Evolutionary conservation across 441 rosid species (phyloP).

Genomic region (Corymbia citriodora): DNA sequence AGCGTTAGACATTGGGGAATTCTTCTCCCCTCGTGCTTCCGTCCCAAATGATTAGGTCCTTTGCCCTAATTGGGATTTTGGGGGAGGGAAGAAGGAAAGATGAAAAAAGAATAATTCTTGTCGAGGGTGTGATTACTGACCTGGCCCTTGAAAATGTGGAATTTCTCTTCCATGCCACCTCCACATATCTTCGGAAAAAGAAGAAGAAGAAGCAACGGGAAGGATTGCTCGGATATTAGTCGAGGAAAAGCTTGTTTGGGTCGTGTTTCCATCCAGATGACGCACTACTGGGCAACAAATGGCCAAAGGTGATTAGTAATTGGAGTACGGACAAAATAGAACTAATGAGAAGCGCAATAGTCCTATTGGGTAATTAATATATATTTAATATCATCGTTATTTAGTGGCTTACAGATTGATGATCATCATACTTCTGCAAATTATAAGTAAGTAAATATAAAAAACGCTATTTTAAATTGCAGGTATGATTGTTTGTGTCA

Average conservation of each 20-base stretch:
- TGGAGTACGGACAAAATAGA: neutral
- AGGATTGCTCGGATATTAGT: neutral
- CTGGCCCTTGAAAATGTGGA: neutral
- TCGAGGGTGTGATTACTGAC: neutral
- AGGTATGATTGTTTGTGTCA: neutral
- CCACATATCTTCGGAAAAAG: neutral
- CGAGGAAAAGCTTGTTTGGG: neutral
- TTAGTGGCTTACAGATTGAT: neutral
- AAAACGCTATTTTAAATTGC: neutral
- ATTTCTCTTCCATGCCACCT: neutral
- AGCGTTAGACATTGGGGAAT: constrained; percentile 15
- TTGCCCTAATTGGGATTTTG: constrained; percentile 12
- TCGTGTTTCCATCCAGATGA: neutral
- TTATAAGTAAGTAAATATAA: neutral
- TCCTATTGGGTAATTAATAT: neutral
- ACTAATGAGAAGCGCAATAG: neutral
- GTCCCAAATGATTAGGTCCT: constrained; percentile 27
- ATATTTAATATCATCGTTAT: no score
- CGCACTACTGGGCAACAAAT: neutral
- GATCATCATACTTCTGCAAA: neutral
- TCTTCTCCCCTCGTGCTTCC: constrained; percentile 24
- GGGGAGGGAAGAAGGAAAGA: neutral
- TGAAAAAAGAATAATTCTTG: neutral
- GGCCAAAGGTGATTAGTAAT: neutral
- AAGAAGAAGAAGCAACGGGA: neutral